Base-by-base conservation (phyloP, 306 rosid genomes). In the Ochetophila trinervis region DNA sequence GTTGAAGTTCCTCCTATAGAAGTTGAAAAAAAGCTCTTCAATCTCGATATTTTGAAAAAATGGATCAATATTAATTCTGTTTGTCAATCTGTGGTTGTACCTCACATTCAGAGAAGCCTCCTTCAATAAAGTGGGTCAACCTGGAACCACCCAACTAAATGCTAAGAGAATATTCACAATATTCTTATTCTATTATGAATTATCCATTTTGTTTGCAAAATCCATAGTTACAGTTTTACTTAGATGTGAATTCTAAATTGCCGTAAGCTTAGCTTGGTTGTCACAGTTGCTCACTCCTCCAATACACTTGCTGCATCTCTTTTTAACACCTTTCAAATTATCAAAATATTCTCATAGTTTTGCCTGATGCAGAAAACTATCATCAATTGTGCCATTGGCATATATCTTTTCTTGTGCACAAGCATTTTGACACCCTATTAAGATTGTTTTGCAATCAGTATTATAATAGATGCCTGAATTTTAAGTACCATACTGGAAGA, bases 71-170 rank as follows among this genome's bases (percentile, higher is more conserved):
- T 27, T 27, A 27, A 27, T 53, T 21, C 30, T 48, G 5, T 36
- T n/a, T 23, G 20, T 57, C 60, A 22, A 17, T 13, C 45, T 35
- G 63, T 20, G 20, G 32, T 16, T 10, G 8, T 49, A 48, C 47
- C 22, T 72, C 53, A 63, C 71, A n/a, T 47, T 27, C 32, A 27
- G 32, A 27, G 51, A 54, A 15, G 52, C 5, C 48, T 8, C 2
- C 66, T 58, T 17, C 19, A 65, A 27, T 22, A 21, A 60, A 61
- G 36, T 52, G 47, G 19, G 17, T 22, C 22, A n/a, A 50, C 64
- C 34, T 70, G 12, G 11, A 23, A 71, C 32, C 45, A 19, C 16
- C 34, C 35, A 21, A 13, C 36, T 34, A 54, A 55, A n/a, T 68
- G 21, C 30, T 63, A 36, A 19, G 3, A 22, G 19, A 19, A n/a